Base-by-base conservation (phyloP, 2,329 filamentous ascomycete species). In the Epichloe uncinata region DNA sequence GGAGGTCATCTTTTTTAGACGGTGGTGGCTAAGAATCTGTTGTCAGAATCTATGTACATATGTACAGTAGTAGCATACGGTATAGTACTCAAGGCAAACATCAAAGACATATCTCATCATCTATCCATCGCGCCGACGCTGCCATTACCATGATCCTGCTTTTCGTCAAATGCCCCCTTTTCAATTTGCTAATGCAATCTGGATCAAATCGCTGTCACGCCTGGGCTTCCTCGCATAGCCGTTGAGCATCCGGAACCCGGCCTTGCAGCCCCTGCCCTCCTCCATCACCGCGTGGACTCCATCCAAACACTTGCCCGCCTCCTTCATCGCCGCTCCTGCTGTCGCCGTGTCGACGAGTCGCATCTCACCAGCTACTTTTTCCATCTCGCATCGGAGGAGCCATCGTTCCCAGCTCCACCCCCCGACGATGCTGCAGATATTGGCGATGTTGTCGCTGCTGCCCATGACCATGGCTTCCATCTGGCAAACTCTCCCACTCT, bases 341-440 rank as follows among this genome's bases (percentile, higher is more conserved):
- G 71, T 73, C 33, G 74, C 73, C 4, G 69, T 78, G 57, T 79
- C 74, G 4, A 67, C 68, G 22, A 80, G 70, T 11, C 77, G 66
- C 53, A 75, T 66, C 62, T 87, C 82, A 26, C 86, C 85, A 61
- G 87, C 73, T 4, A 73, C 73, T 66, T 78, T 93, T 72, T 96
- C 90, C 69, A 84, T 78, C 69, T 93, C 86, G 60, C 90, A 77
- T 61, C 88, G 87, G 57, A 96, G 70, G 65, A 97, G 78, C 93
- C 93, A 98, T 64, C 87, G 85, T 75, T 98, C 93, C 91, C 90
- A 98, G 64, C 83, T 82, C 82, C 89, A 93, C 26, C 85, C 83
- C 4, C 88, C 93, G 1, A 91, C 80, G 40, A 97, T 70, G 18
- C 90, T 90, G 12, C 86, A 85, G 56, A 95, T 73, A 58, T 78